Conservation (phyloP, 345 rosid species). For the Erucastrum elatum region DNA sequence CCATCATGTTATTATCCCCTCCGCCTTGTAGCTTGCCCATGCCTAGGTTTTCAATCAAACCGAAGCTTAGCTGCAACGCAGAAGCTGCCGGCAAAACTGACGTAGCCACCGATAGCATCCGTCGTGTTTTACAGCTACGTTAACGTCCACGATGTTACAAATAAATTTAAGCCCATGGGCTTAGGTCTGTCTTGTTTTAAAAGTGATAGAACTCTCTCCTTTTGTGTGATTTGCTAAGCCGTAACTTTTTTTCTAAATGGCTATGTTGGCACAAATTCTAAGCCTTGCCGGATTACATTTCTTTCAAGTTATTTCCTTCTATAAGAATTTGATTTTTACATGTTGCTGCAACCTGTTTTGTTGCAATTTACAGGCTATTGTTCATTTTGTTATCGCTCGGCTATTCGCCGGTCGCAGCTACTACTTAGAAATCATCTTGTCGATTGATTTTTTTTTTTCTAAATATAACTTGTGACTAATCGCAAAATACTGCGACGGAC, state of each 20-base stretch:
- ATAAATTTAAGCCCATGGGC: slow-evolving; percentile 27
- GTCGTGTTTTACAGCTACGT: slow-evolving; percentile 64
- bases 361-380: too few relatives aligned
- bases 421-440: too few relatives aligned
- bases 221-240: slow-evolving; percentile 36
- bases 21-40: slow-evolving; percentile 78
- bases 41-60: slow-evolving; percentile 61
- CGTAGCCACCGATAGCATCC: slow-evolving; percentile 63
- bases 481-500: too few relatives aligned
- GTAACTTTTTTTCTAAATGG: slow-evolving; percentile 1
- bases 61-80: slow-evolving; percentile 58
- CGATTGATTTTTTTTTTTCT: too few relatives aligned
- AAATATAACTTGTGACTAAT: too few relatives aligned
- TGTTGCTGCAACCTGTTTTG: too few relatives aligned
- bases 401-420: too few relatives aligned
- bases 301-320: background rate
- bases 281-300: background rate
- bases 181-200: slow-evolving; percentile 12
- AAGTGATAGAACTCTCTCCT: slow-evolving; percentile 34
- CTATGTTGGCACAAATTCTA: slow-evolving; percentile 28
- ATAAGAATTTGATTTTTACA: background rate
- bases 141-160: slow-evolving; percentile 19
- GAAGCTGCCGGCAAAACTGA: slow-evolving; percentile 53
- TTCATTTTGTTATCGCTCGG: too few relatives aligned
- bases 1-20: slow-evolving; percentile 48